phyloP scores from a whole-genome alignment of 2,329 filamentous ascomycete species.

The Aschersonia sp. region DNA sequence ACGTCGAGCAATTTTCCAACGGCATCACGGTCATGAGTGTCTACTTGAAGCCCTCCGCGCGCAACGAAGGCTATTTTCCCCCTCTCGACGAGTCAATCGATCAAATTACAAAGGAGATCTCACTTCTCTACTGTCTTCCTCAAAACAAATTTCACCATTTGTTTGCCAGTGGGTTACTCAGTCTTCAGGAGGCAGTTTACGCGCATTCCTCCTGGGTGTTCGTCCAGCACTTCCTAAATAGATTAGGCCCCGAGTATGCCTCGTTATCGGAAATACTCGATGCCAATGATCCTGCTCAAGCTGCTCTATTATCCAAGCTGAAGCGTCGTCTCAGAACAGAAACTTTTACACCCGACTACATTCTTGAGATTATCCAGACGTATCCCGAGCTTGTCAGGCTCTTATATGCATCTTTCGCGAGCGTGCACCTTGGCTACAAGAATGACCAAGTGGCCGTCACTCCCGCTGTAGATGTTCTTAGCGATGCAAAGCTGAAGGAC shows the following conservation, averaged over 20 bases:
- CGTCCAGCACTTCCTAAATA: conserved; percentile 94
- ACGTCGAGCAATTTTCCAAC: conserved; percentile 97
- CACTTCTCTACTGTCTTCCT: conserved; percentile 90
- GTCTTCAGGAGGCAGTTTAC: conserved; percentile 92
- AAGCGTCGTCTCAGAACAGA: conserved; percentile 92
- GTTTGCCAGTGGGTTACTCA: conserved; percentile 75
- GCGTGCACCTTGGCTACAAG: conserved; percentile 54
- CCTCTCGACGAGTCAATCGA: conserved; percentile 90
- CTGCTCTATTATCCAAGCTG: conserved; percentile 78
- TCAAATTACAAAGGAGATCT: conserved; percentile 98
- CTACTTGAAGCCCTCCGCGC: conserved; percentile 65
- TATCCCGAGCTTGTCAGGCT: conserved; percentile 79
- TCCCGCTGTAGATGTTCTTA: conserved; percentile 53
- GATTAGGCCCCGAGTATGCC: conserved; percentile 81
- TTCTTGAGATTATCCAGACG: conserved; percentile 87
- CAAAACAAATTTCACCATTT: conserved; percentile 91
- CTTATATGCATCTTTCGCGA: conserved; percentile 85
- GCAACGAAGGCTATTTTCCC: conserved; percentile 45
- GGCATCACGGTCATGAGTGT: conserved; percentile 95
- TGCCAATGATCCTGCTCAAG: conserved; percentile 66
- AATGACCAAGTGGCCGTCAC: conserved; percentile 40
- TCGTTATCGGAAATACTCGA: conserved; percentile 75
- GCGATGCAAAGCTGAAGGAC: conserved; percentile 58
- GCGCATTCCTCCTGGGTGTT: conserved; percentile 97
- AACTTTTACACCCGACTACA: conserved; percentile 97